These are phyloP conservation scores for Monosporascus sp. DNA, from an alignment of 2,329 filamentous ascomycete genomes.

Conservation along the genomic window DNA sequence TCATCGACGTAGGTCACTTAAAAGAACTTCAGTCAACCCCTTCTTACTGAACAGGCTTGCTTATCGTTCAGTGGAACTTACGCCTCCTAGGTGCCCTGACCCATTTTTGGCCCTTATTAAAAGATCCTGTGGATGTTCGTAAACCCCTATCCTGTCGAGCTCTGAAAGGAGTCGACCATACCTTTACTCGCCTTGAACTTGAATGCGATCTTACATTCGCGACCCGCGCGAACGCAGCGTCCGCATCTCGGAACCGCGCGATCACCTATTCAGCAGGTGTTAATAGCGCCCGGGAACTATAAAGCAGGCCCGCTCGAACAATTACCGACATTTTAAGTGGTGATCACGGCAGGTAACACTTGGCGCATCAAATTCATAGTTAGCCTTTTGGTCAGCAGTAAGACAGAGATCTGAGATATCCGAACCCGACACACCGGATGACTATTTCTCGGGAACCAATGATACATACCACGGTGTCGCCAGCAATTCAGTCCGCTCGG, in stretches of 20 bases:
- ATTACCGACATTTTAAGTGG: slow-evolving; percentile 40
- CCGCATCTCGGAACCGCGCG: slow-evolving; percentile 28
- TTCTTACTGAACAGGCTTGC: not conserved
- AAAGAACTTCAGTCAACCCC: slow-evolving; percentile 1
- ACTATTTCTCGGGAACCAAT: not conserved
- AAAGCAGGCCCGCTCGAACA: not conserved
- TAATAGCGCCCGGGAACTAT: slow-evolving; percentile 3
- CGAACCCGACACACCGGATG: too few species aligned
- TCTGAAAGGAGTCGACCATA: slow-evolving; percentile 5
- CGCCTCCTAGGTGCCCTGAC: slow-evolving; percentile 21
- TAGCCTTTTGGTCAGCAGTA: not conserved
- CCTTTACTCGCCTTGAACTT: slow-evolving; percentile 30
- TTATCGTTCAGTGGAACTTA: slow-evolving; percentile 9
- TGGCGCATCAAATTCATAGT: not conserved
- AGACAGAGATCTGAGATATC: not conserved
- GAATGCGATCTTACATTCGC: slow-evolving; percentile 28
- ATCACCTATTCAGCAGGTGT: slow-evolving; percentile 29
- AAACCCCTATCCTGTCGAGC: not conserved
- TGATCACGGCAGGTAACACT: slow-evolving; percentile 40
- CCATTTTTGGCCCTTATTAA: slow-evolving; percentile 26
- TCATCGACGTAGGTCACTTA: slow-evolving; percentile 28
- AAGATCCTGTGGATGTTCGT: slow-evolving; percentile 13
- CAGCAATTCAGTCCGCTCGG: slow-evolving; percentile 24
- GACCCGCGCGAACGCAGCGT: slow-evolving; percentile 26
- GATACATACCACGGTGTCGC: slow-evolving; percentile 28